Conservation (phyloP, 768 basidiomycete species). For the Russula griseocarnosa region DNA sequence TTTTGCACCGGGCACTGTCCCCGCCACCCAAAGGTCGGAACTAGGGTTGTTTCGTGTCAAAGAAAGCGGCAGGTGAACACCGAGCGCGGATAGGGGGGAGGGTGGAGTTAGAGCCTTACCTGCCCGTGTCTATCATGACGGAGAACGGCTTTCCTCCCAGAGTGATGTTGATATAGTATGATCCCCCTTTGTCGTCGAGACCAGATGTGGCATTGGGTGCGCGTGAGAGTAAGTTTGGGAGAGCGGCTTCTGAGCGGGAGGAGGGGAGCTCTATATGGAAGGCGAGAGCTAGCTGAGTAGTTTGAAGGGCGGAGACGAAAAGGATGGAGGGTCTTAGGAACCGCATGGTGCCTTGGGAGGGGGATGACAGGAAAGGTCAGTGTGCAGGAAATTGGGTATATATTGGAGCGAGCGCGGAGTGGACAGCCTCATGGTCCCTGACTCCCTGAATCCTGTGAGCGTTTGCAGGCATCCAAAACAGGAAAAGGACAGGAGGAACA, state of each 20-base stretch:
- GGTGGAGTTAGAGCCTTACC: slow-evolving; percentile 32
- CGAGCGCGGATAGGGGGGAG: background rate
- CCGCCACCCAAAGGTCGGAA: slow-evolving; percentile 61
- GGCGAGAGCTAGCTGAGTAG: background rate
- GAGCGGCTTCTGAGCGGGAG: background rate
- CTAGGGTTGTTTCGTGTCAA: slow-evolving; percentile 34
- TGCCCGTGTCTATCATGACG: slow-evolving; percentile 46
- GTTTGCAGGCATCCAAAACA: too few species aligned
- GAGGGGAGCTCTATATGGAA: background rate
- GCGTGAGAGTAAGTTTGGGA: background rate
- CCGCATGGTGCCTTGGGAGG: background rate
- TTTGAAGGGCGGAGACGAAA: slow-evolving; percentile 1
- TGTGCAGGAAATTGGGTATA: background rate
- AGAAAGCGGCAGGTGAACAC: background rate
- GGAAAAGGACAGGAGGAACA: too few species aligned
- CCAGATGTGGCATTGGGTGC: background rate
- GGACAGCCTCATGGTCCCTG: slow-evolving; percentile 3
- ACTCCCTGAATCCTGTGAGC: background rate
- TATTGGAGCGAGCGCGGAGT: background rate
- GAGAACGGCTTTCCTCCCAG: slow-evolving; percentile 35
- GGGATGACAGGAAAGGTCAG: too few species aligned
- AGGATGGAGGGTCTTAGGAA: background rate
- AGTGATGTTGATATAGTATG: slow-evolving; percentile 35
- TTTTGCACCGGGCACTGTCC: slow-evolving; percentile 40
- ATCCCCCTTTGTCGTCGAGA: background rate